Base-by-base conservation (phyloP, 2,329 filamentous ascomycete genomes). In the Lecanicillium sp. region DNA sequence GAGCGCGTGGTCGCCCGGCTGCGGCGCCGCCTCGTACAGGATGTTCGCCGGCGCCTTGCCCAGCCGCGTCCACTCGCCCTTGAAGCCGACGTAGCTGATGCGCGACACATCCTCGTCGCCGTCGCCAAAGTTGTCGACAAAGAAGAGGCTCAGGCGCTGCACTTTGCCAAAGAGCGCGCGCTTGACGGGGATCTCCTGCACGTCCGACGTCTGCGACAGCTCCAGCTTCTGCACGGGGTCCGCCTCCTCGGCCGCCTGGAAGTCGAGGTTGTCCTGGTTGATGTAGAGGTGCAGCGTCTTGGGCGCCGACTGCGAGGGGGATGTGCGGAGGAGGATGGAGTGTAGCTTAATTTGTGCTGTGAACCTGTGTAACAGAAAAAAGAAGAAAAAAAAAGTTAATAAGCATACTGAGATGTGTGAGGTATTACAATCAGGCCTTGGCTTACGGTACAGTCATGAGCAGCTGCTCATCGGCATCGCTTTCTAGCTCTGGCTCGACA, bases 341-440 rank as follows among this genome's bases (percentile, higher is more conserved):
- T 97, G 89, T 1, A 98, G 79, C 55, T 94, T 94, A 44, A 96
- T 79, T 62, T 96, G 89, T 34, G 86, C 89, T 2, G 88, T 89
- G 66, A 98, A 98, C 2, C 87, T 94, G 46, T 33, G 33, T 17
- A 20, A 28, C 12, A 32, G 10, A 25, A 32, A 34, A 29, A 35
- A 32, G 20, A 14, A 29, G 11, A 33, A 31, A 25, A 19, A 22
- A 8, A 17, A 28, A 20, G 22, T 29, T n/a, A 17, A 22, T 18
- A 30, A 43, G 32, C 38, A 31, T 29, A 4, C 9, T 18, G 25
- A 20, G n/a, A n/a, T n/a, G n/a, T n/a, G n/a, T n/a, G n/a, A n/a
- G n/a, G n/a, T n/a, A n/a, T n/a, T n/a, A n/a, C n/a, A n/a, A n/a
- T n/a, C n/a, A n/a, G n/a, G n/a, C n/a, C n/a, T n/a, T n/a, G 33